Conservation (phyloP, 768 basidiomycete species). For the Calocybe gangraenosa region DNA sequence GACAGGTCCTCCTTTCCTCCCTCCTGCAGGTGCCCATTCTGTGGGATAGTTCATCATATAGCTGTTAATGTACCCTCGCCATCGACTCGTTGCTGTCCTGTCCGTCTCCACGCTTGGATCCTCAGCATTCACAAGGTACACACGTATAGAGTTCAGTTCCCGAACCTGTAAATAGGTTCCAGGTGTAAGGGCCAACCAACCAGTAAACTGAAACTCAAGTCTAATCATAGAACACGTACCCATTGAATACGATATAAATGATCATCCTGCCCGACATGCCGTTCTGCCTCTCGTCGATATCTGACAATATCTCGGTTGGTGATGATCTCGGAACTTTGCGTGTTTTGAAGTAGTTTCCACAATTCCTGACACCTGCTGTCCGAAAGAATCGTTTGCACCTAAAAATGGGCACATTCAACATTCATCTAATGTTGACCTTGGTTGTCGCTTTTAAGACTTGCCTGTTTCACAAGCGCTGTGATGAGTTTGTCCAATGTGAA, state of each 20-base stretch:
- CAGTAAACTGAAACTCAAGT: neutral
- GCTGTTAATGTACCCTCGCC: conserved; percentile 72
- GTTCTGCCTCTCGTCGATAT: conserved; percentile 79
- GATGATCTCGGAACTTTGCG: conserved; percentile 48
- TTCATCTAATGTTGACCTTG: no score
- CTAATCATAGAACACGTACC: conserved; percentile 43
- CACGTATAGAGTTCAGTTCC: conserved; percentile 48
- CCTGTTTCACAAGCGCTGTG: conserved; percentile 88
- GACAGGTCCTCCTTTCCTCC: conserved; percentile 33
- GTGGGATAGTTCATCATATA: conserved; percentile 69
- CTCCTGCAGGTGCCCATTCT: conserved; percentile 55
- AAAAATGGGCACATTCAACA: conserved; percentile 5
- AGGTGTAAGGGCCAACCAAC: conserved; percentile 3
- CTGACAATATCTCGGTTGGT: conserved; percentile 66
- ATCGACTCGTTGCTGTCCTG: conserved; percentile 47
- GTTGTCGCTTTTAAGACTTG: conserved; percentile 24
- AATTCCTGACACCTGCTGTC: conserved; percentile 88
- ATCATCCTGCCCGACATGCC: conserved; percentile 69
- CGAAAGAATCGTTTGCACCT: conserved; percentile 84
- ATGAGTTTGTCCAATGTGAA: conserved; percentile 96
- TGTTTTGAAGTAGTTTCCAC: conserved; percentile 67
- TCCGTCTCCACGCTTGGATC: conserved; percentile 65
- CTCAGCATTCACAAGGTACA: conserved; percentile 56
- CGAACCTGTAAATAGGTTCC: conserved; percentile 41
- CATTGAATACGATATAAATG: conserved; percentile 77